Percentiles rank a stretch among this genome's conserved stretches.
These are phyloP conservation scores for Tetratostichococcus sp. DNA, from an alignment of 139 green algal species.

Conservation along the genomic window DNA sequence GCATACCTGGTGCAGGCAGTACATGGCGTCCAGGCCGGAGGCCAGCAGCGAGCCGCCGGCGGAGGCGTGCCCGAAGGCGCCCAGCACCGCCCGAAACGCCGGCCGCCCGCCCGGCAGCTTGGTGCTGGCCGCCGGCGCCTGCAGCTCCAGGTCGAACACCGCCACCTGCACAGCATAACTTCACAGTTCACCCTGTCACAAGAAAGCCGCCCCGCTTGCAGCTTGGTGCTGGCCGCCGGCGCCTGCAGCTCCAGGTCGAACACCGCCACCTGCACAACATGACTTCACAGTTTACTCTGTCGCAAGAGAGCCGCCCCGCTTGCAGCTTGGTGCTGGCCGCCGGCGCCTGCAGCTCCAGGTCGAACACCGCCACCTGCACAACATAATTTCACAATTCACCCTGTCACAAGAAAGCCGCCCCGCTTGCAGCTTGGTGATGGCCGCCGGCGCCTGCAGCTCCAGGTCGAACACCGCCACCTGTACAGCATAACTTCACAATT, in stretches of 20 bases:
- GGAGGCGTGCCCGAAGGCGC: slow-evolving; percentile 45
- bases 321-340: slow-evolving; percentile 42
- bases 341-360: slow-evolving; percentile 69
- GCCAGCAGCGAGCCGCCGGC: slow-evolving; percentile 7
- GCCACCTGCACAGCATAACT: slow-evolving; percentile 54
- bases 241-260: slow-evolving; percentile 75
- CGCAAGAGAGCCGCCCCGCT: slow-evolving; percentile 8
- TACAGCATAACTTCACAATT: no score
- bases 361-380: slow-evolving; percentile 65
- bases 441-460: slow-evolving; percentile 63
- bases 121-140: slow-evolving; percentile 48
- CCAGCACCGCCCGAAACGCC: slow-evolving; percentile 52
- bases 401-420: no score
- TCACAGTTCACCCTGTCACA: no score
- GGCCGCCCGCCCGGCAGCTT: slow-evolving; percentile 33
- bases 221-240: slow-evolving; percentile 41
- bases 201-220: slow-evolving; percentile 33
- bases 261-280: slow-evolving; percentile 55
- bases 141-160: slow-evolving; percentile 76
- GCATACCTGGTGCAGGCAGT: slow-evolving; percentile 34
- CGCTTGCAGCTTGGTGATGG: slow-evolving; percentile 33
- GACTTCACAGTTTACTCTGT: no score
- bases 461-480: slow-evolving; percentile 75
- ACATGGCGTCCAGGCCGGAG: slow-evolving; percentile 42
- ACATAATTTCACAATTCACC: no score